Evolutionary conservation across 352 stramenopile genomes (phyloP).

Genomic region (Phytophthora chlamydospora): DNA sequence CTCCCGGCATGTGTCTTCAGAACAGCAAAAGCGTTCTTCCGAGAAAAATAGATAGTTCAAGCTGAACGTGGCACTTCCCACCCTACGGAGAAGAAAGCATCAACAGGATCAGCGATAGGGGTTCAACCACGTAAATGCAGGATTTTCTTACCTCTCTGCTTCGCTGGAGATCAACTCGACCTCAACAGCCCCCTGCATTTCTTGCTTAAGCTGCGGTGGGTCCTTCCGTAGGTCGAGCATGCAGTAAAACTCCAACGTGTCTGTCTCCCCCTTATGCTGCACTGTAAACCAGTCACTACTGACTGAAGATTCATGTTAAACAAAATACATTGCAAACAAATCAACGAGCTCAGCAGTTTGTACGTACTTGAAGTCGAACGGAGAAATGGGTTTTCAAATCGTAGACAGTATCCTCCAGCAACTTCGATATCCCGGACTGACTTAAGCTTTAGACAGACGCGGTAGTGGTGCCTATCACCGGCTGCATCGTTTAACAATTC

Average conservation of each 20-base stretch:
- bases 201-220: constrained; percentile 43
- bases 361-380: constrained; percentile 38
- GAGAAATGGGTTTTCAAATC: constrained; percentile 50
- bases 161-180: constrained; percentile 46
- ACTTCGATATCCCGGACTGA: constrained; percentile 39
- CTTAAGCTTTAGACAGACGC: constrained; percentile 47
- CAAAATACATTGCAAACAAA: too few relatives aligned
- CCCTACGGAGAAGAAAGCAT: constrained; percentile 10
- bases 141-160: constrained; percentile 22
- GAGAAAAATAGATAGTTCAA: constrained; percentile 82
- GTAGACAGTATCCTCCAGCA: constrained; percentile 36
- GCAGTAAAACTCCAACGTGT: constrained; percentile 45
- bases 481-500: constrained; percentile 16
- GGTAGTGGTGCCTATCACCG: constrained; percentile 29
- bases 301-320: constrained; percentile 35
- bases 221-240: constrained; percentile 51
- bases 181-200: constrained; percentile 50
- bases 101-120: not conserved
- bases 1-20: constrained; percentile 35
- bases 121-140: not conserved
- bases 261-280: constrained; percentile 42
- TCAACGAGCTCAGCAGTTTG: not conserved
- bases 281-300: constrained; percentile 44
- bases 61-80: constrained; percentile 63
- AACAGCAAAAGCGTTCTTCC: constrained; percentile 53